These are phyloP conservation scores for Trichoderma asperelloides DNA, from an alignment of 495 filamentous ascomycete species.

Conservation along the genomic window DNA sequence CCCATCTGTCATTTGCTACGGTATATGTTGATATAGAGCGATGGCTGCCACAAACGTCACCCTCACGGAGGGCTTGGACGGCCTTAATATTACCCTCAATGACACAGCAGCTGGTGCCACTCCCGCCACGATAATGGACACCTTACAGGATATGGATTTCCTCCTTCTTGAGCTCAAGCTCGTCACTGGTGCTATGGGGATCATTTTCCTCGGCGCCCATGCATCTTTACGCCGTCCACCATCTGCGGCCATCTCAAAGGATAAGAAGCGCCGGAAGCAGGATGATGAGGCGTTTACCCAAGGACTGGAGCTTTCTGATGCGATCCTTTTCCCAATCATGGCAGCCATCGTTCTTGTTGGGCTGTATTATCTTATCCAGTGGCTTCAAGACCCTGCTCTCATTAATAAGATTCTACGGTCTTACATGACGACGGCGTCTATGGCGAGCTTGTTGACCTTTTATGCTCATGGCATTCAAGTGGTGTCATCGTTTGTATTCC, in stretches of 20 bases:
- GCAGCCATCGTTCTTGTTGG: constrained; percentile 64
- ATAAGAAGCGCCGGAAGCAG: constrained; percentile 33
- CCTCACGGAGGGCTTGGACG: constrained; percentile 8
- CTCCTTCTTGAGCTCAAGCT: constrained; percentile 31
- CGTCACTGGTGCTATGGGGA: constrained; percentile 30
- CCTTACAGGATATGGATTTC: constrained; percentile 14
- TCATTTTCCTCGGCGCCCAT: constrained; percentile 39
- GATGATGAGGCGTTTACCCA: constrained; percentile 64
- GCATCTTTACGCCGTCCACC: constrained; percentile 59
- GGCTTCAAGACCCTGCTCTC: constrained; percentile 68
- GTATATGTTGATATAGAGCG: background rate
- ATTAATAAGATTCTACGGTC: constrained; percentile 76
- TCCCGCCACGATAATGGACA: background rate
- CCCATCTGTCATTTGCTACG: background rate
- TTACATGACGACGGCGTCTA: constrained; percentile 75
- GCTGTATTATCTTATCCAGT: constrained; percentile 85
- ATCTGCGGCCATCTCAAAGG: constrained; percentile 55
- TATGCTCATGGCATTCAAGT: constrained; percentile 59
- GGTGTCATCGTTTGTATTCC: constrained; percentile 62
- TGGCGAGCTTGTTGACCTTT: constrained; percentile 63
- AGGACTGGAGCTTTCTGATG: constrained; percentile 70
- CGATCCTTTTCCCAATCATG: constrained; percentile 75
- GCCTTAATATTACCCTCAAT: background rate
- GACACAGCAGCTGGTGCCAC: background rate
- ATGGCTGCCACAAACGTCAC: background rate